These are phyloP conservation scores for Streptanthus diversifolius DNA, from an alignment of 345 rosid species.

Conservation along the genomic window DNA sequence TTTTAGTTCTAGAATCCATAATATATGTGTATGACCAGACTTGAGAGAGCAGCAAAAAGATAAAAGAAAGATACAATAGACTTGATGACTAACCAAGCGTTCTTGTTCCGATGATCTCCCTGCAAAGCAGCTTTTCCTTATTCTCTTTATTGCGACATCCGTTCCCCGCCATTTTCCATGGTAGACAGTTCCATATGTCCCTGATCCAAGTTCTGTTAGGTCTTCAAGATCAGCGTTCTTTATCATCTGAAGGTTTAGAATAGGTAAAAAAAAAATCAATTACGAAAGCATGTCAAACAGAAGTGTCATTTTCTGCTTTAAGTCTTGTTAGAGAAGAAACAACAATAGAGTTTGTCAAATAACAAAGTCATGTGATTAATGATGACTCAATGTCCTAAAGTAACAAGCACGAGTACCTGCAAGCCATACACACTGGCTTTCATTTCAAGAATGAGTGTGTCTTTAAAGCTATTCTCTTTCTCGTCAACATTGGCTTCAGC, in stretches of 20 bases:
- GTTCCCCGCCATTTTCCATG: conserved; percentile 80
- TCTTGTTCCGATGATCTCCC: conserved; percentile 67
- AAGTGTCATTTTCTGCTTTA: neutral
- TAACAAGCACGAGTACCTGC: conserved; percentile 41
- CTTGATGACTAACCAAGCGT: conserved; percentile 49
- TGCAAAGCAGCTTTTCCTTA: conserved; percentile 56
- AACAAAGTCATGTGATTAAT: neutral
- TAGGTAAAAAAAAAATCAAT: neutral
- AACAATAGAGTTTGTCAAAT: neutral
- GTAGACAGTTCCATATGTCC: conserved; percentile 71
- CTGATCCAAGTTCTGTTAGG: conserved; percentile 58
- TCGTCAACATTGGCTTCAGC: conserved; percentile 31
- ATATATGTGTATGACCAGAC: neutral
- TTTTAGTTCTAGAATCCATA: neutral
- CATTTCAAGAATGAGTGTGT: conserved; percentile 58
- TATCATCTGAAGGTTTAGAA: conserved; percentile 46
- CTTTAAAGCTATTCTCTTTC: conserved; percentile 40
- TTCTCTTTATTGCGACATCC: conserved; percentile 74
- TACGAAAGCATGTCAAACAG: neutral
- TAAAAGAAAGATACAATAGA: neutral
- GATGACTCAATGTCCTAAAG: neutral
- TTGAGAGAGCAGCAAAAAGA: neutral
- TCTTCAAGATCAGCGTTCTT: conserved; percentile 69
- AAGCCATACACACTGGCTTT: conserved; percentile 66
- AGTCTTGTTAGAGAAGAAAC: neutral